Evolutionary conservation across 2,329 filamentous ascomycete species (phyloP), one percentile per base, ranked within the genome.

Genomic region (Exserohilum rostratum): DNA sequence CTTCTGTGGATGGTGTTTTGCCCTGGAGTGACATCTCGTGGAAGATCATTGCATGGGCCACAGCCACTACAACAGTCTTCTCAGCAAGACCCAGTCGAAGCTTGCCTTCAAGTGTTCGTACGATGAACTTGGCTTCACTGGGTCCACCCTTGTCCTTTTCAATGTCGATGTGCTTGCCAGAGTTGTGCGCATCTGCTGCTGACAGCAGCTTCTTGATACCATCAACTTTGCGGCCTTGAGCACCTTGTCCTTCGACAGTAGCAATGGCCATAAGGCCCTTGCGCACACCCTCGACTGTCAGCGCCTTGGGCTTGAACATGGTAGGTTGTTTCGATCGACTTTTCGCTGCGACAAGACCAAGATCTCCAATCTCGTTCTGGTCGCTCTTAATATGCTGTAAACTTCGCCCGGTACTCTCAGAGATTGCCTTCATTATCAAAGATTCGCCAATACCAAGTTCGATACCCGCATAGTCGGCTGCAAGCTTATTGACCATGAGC

Each of bases 401-500:
- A 68, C 87, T 96, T 57, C 95, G 87, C 9, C 95, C 95, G 0
- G 95, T 99, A 27, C 88, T 90, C 78, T 98, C 93, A 10, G 93
- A 93, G 69, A 99, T 96, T 5, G 95, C 91, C 75, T 98, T 99
- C 93, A 98, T 98, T 68, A 99, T 97, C 25, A 99, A 78, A 0
- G 93, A 98, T 77, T 99, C 95, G 52, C 95, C 95, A 66, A 99
- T 99, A n/a, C 95, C 95, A 27, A 99, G 83, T 76, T 99, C 95
- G 59, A 99, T 93, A 17, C 95, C 95, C 38, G 93, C 89, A 74
- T 97, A 99, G 70, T 99, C 95, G 3, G 95, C 93, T 2, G 95
- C 95, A 22, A 99, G 85, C 75, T 98, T 98, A 78, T 97, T 97
- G 75, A 96, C 90, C 95, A 99, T 98, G 27, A 99, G 85, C 59